phyloP scores from a whole-genome alignment of 1,139 yeast species.

The Entelexis sorbosivorans region DNA sequence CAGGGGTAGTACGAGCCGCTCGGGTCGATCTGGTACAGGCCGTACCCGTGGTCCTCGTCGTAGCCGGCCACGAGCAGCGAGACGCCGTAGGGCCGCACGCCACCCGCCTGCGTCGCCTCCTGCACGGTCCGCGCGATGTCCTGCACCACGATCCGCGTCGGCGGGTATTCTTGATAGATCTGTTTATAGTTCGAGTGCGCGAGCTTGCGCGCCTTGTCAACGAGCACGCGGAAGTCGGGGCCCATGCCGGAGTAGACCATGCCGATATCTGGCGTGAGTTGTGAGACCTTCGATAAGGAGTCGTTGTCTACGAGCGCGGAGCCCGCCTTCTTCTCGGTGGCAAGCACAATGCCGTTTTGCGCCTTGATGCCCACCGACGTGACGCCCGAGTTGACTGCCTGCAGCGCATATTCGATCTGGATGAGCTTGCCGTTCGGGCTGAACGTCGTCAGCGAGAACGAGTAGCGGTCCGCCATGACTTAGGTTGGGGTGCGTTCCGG shows the following conservation, averaged over 20 bases:
- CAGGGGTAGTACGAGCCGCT: slow-evolving; percentile 98
- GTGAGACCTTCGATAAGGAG: slow-evolving; percentile 65
- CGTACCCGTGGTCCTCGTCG: slow-evolving; percentile 71
- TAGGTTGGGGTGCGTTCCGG: background rate
- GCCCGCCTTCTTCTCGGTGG: slow-evolving; percentile 51
- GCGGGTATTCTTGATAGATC: slow-evolving; percentile 92
- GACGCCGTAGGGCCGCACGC: slow-evolving; percentile 96
- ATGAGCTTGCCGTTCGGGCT: slow-evolving; percentile 96
- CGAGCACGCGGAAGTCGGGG: slow-evolving; percentile 91
- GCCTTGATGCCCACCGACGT: slow-evolving; percentile 87
- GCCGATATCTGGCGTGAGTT: slow-evolving; percentile 89
- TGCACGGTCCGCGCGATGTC: slow-evolving; percentile 96
- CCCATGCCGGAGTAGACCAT: slow-evolving; percentile 99
- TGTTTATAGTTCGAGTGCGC: slow-evolving; percentile 91
- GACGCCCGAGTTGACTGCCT: slow-evolving; percentile 96
- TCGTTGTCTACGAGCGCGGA: slow-evolving; percentile 69
- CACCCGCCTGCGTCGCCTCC: slow-evolving; percentile 96
- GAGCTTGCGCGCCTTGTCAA: slow-evolving; percentile 84
- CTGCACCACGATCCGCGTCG: slow-evolving; percentile 85
- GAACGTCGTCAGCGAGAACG: slow-evolving; percentile 91
- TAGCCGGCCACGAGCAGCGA: slow-evolving; percentile 88
- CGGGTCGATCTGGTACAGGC: slow-evolving; percentile 94
- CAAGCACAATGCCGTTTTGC: slow-evolving; percentile 77
- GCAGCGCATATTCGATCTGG: slow-evolving; percentile 94
- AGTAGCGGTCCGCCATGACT: slow-evolving; percentile 90